Base-by-base conservation (phyloP, 163 green algal genomes). In the Botryococcus braunii region DNA sequence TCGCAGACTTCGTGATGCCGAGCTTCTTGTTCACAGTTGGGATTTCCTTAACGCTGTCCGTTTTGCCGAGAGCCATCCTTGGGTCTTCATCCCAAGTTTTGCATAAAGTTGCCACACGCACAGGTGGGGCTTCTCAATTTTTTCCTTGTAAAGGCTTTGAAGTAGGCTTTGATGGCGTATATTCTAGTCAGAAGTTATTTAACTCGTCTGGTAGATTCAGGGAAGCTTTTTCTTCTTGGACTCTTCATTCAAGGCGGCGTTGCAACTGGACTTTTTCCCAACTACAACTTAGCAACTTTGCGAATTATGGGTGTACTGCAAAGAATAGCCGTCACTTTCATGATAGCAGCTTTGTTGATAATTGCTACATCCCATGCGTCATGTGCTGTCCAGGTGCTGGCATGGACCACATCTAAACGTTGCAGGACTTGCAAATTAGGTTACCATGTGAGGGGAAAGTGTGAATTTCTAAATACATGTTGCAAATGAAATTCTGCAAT, bases 1-100 rank as follows among this genome's bases (percentile, higher is more conserved):
- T 67, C 37, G 60, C 60, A 35, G 60, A 67, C 38, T 38, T 67
- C 4, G 60, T 67, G 4, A 67, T 67, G 60, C 60, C 60, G 4
- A n/a, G 37, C 36, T 67, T 67, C 36, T 38, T 67, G 23, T 8
- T 55, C n/a, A 46, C 52, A 11, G 9, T 49, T 6, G 60, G 60
- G 13, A 41, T 31, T 8, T 67, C 60, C 17, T 29, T 52, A 8
- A 38, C 60, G 23, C 60, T 67, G 39, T 67, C 60, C 2, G 37
- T 67, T 25, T 17, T 27, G 13, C 29, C 2, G 17, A 3, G 13
- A 37, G 32, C 32, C 21, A 7, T 13, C 39, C 25, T 21, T 9
- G 4, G 7, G 9, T 23, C 60, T 31, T 23, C 23, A 1, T 1
- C 27, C 23, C 23, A 46, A 23, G 37, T 67, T 1, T 27, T 50